Base-by-base conservation (phyloP, 2,329 filamentous ascomycete genomes). In the Beauveria australis region DNA sequence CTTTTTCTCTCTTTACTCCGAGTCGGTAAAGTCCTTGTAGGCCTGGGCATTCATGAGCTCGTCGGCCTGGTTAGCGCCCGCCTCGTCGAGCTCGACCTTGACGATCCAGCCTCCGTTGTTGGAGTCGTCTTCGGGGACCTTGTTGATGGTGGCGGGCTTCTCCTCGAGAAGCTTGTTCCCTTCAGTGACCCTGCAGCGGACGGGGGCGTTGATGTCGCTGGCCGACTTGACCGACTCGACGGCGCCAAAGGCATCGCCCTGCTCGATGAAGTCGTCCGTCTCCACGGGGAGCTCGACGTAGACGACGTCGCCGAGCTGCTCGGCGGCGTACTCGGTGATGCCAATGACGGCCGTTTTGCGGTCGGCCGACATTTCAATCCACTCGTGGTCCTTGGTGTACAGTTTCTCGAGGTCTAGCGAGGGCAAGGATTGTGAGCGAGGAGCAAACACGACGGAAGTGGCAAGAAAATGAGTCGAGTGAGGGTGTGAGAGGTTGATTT, bases 151-250 rank as follows among this genome's bases (percentile, higher is more conserved):
- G 63, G 84, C 84, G 24, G 94, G 93, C 79, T 89, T 92, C 74
- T 94, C 88, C 75, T 95, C 89, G 64, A 99, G 82, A 63, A 79
- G 71, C 12, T 72, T 71, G 79, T 99, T 99, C 69, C 87, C 81
- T 70, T 88, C 84, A 43, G 84, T 81, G 63, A 99, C 85, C 67
- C 79, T 89, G 71, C 93, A 93, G 57, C 82, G 78, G 66, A 97
- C 83, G 19, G 94, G 94, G 16, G 91, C 87, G 78, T 96, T 89
- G 80, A 99, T 96, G 74, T 99, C 94, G 65, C 91, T 93, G n/a
- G 94, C 94, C 64, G 89, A 94, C 82, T 99, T 99, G 75, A 99
- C 94, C 3, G 92, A 97, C 80, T 99, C 94, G 68, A 99, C 93
- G 63, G 93, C 92, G 67, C 94, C 94, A 67, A 97, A 89, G 65